Evolutionary conservation across 805 yeast genomes (phyloP).

Genomic region (Phaffomyces antillensis): DNA sequence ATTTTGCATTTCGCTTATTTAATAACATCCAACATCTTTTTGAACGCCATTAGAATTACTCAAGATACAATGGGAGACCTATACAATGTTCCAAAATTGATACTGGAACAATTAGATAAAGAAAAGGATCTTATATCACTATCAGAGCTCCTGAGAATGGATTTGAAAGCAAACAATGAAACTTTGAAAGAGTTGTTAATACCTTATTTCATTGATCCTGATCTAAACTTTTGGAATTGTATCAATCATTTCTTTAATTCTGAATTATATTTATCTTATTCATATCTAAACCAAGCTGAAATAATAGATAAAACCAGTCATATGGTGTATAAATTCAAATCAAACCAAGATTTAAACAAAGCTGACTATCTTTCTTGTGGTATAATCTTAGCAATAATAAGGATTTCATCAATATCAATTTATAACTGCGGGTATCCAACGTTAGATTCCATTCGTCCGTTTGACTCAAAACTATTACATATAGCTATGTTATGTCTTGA

Average conservation of each 20-base stretch:
- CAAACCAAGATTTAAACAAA: no score
- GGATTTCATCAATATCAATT: constrained; percentile 4
- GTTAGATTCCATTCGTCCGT: neutral
- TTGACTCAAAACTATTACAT: constrained; percentile 3
- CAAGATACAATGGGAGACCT: neutral
- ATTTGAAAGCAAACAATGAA: neutral
- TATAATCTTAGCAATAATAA: neutral
- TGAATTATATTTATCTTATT: constrained; percentile 2
- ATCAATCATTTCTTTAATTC: constrained; percentile 7
- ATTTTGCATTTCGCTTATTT: neutral
- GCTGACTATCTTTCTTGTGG: neutral
- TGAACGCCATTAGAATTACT: neutral
- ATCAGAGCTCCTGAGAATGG: constrained; percentile 2
- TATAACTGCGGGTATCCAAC: constrained; percentile 4
- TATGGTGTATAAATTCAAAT: no score
- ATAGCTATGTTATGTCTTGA: constrained; percentile 6
- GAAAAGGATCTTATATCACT: constrained; percentile 3
- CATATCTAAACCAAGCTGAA: constrained; percentile 1
- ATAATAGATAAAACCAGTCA: no score
- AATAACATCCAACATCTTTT: constrained; percentile 2
- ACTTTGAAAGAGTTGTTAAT: neutral
- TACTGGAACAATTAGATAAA: constrained; percentile 4
- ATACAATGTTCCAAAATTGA: constrained; percentile 1
- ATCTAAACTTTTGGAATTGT: neutral
- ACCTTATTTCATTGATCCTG: neutral